These are phyloP conservation scores for Erysimum pusillum DNA, from an alignment of 441 rosid genomes.

Conservation along the genomic window DNA sequence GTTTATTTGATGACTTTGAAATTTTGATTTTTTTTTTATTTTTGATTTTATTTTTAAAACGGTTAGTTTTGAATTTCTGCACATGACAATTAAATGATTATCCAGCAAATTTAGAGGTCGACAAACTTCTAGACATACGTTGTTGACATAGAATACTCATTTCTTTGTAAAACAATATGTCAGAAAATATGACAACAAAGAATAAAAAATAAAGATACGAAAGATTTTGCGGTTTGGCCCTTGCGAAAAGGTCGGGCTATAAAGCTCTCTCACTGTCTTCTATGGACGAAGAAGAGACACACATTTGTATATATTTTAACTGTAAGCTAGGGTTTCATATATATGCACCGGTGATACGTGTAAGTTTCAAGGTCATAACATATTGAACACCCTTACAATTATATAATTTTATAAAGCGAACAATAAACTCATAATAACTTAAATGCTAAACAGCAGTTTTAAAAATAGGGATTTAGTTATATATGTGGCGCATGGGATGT, in stretches of 20 bases:
- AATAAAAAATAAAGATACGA: constrained; percentile 31
- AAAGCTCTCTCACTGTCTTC: constrained; percentile 41
- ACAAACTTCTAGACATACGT: constrained; percentile 31
- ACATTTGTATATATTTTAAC: constrained; percentile 7
- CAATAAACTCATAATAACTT: background rate
- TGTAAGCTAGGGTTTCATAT: constrained; percentile 26
- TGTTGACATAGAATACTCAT: constrained; percentile 35
- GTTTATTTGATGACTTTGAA: no score
- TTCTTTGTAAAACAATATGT: constrained; percentile 29
- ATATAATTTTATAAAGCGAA: background rate
- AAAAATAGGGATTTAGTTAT: background rate
- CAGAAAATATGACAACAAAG: constrained; percentile 15
- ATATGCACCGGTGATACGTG: constrained; percentile 36
- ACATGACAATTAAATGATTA: constrained; percentile 12
- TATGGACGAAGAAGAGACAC: constrained; percentile 37
- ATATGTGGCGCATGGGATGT: constrained; percentile 42
- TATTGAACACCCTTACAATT: constrained; percentile 1
- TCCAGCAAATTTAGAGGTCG: background rate
- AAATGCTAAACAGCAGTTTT: background rate
- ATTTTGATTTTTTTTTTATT: no score
- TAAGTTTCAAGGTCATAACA: constrained; percentile 8
- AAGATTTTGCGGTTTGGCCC: constrained; percentile 48
- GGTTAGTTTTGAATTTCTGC: background rate
- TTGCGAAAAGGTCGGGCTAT: constrained; percentile 37
- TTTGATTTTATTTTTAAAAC: no score